Conservation (phyloP, 768 basidiomycete genomes). For the Tylopilus balloui region DNA sequence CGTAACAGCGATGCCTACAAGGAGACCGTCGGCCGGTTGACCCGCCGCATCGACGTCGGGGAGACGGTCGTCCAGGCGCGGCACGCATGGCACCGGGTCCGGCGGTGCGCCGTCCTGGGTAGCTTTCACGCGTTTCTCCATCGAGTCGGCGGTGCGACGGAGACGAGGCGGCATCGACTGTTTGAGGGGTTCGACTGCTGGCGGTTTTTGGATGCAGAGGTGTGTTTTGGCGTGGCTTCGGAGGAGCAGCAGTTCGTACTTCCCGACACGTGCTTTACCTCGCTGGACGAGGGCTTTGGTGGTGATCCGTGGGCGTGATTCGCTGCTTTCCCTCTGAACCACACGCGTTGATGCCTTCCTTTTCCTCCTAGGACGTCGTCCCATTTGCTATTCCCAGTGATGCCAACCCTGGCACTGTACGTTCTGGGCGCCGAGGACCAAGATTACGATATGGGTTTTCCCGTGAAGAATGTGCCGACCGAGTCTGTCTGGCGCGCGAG, state of each 20-base stretch:
- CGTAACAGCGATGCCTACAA: slow-evolving; percentile 49
- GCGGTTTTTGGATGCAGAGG: slow-evolving; percentile 44
- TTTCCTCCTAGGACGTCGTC: slow-evolving; percentile 37
- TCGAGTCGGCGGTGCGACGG: slow-evolving; percentile 3
- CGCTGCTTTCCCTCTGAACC: not conserved
- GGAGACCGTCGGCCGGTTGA: slow-evolving; percentile 32
- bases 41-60: slow-evolving; percentile 22
- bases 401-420: slow-evolving; percentile 51
- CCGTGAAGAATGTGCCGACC: not conserved
- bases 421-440: slow-evolving; percentile 38
- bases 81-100: slow-evolving; percentile 27
- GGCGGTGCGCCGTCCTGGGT: slow-evolving; percentile 25
- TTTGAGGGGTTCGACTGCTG: slow-evolving; percentile 40
- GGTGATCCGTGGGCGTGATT: slow-evolving; percentile 23
- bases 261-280: slow-evolving; percentile 50
- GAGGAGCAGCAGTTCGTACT: slow-evolving; percentile 56
- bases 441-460: slow-evolving; percentile 12
- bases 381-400: slow-evolving; percentile 53
- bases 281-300: slow-evolving; percentile 46
- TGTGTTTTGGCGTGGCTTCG: slow-evolving; percentile 50
- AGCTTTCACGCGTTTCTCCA: slow-evolving; percentile 29
- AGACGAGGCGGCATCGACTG: not conserved
- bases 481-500: not conserved
- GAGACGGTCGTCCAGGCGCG: slow-evolving; percentile 16
- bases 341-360: not conserved